Evolutionary conservation across 108 stramenopile genomes (phyloP).

Genomic region (Pinguiococcus pyrenoidosus): DNA sequence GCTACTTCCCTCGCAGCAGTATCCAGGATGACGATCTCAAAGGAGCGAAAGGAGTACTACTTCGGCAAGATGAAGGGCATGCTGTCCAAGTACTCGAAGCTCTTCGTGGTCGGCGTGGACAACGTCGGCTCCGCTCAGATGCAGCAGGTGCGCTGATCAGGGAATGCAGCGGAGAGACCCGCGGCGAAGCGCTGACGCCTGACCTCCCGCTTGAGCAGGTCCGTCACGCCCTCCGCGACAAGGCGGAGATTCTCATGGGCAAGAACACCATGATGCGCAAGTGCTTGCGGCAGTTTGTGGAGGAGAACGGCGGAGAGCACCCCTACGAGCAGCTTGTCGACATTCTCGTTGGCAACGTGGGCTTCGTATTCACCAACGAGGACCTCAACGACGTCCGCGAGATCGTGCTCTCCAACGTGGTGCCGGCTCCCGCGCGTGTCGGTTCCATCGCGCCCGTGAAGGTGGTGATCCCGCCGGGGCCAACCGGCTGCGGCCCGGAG

Average conservation of each 20-base stretch:
- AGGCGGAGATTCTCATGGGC: conserved; percentile 89
- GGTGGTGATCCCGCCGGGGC: conserved; percentile 89
- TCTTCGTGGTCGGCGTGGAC: conserved; percentile 86
- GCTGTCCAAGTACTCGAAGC: conserved; percentile 43
- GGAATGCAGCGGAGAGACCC: too few species aligned
- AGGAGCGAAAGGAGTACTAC: conserved; percentile 25
- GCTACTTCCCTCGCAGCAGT: too few species aligned
- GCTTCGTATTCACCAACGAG: conserved; percentile 98
- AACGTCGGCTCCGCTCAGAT: conserved; percentile 98
- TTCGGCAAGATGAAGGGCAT: conserved; percentile 23
- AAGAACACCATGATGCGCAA: conserved; percentile 99
- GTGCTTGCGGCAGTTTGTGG: conserved; percentile 71
- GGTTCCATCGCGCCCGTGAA: conserved; percentile 78
- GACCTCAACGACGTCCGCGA: conserved; percentile 76
- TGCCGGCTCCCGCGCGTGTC: conserved; percentile 93
- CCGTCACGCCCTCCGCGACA: conserved; percentile 73
- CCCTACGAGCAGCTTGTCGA: conserved; percentile 58
- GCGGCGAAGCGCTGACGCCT: too few species aligned
- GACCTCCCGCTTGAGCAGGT: too few species aligned
- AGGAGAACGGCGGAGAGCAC: conserved; percentile 69
- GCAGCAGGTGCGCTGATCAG: too few species aligned
- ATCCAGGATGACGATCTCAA: conserved; percentile 21
- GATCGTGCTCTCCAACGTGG: conserved; percentile 45
- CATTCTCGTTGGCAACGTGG: conserved; percentile 83
- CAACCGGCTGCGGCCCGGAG: conserved; percentile 98